These are phyloP conservation scores for Phylloporus arenicola DNA, from an alignment of 768 basidiomycete species.

Conservation along the genomic window DNA sequence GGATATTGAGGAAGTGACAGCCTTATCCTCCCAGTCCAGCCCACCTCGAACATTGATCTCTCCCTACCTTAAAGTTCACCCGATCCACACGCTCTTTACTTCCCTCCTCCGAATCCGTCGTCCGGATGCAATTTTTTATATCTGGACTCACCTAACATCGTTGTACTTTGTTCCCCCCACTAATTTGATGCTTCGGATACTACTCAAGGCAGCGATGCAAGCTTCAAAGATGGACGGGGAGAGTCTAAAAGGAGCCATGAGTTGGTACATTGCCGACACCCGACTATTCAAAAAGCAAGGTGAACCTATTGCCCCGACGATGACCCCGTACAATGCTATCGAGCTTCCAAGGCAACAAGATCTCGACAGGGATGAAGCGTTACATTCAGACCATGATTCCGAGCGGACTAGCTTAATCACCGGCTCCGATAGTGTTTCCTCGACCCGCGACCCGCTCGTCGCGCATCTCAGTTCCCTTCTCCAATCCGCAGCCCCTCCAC, in stretches of 20 bases:
- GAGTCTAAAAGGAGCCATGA: constrained; percentile 44
- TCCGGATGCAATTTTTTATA: constrained; percentile 55
- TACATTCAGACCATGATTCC: background rate
- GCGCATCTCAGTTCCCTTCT: constrained; percentile 11
- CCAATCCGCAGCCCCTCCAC: constrained; percentile 22
- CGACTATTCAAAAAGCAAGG: constrained; percentile 13
- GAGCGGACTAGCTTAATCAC: background rate
- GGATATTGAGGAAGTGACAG: constrained; percentile 8
- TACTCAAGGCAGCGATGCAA: constrained; percentile 57
- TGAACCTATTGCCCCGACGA: constrained; percentile 13
- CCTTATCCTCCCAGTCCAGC: background rate
- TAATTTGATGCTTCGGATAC: constrained; percentile 47
- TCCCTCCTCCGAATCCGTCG: constrained; percentile 47
- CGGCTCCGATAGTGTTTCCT: too few relatives aligned
- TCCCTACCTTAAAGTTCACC: constrained; percentile 20
- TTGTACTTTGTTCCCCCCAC: constrained; percentile 59
- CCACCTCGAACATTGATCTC: background rate
- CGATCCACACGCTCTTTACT: constrained; percentile 42
- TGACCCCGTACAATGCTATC: background rate
- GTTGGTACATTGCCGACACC: constrained; percentile 21
- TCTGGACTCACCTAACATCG: constrained; percentile 62
- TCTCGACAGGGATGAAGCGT: background rate
- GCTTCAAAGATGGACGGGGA: constrained; percentile 49
- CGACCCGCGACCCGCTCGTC: constrained; percentile 8
- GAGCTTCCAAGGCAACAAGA: background rate